phyloP scores from a whole-genome alignment of 1,284 basidiomycete genomes.

The Golubevia pallescens region DNA sequence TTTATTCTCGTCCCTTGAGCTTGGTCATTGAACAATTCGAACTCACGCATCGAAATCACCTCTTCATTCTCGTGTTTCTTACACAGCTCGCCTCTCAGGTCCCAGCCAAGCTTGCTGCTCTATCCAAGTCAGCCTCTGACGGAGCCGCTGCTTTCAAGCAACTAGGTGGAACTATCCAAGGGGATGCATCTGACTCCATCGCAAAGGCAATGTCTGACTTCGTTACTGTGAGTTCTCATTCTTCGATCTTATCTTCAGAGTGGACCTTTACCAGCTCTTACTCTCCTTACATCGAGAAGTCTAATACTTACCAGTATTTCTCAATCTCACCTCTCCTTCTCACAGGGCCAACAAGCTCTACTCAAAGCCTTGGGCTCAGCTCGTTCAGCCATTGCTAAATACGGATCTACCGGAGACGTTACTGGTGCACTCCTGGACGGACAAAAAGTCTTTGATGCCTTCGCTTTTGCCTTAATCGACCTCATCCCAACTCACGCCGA shows the following conservation, averaged over 20 bases:
- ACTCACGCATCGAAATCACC: no score
- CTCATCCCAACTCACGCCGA: background rate
- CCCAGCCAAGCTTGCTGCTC: background rate
- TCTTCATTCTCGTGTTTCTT: background rate
- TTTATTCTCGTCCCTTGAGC: no score
- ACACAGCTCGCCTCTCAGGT: background rate
- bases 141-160: background rate
- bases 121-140: background rate
- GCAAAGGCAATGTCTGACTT: background rate
- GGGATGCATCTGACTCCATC: background rate
- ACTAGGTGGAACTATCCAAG: background rate
- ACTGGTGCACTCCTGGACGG: background rate
- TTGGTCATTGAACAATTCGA: no score
- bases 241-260: background rate
- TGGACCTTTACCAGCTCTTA: background rate
- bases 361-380: background rate
- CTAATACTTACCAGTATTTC: background rate
- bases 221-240: background rate
- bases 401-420: background rate
- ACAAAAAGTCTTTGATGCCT: background rate
- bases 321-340: background rate
- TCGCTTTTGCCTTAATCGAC: background rate
- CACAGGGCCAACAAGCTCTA: background rate
- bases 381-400: background rate
- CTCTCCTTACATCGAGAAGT: background rate